Base-by-base conservation (phyloP, 148 eudicot species). In the Rhododendron molle region DNA sequence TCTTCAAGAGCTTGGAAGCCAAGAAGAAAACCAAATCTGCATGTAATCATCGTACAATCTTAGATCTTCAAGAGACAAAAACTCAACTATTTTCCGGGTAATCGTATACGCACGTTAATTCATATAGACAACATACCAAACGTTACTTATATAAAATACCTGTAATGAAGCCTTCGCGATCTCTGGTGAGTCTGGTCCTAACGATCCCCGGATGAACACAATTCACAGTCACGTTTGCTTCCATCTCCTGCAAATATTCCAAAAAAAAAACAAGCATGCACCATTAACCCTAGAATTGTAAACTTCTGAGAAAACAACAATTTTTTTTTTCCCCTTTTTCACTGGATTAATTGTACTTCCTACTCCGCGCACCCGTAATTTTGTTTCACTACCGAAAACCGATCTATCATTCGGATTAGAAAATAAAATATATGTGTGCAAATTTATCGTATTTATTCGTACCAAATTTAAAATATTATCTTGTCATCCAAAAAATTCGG, bases 131-230 rank as follows among this genome's bases (percentile, higher is more conserved):
- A n/a, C n/a, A n/a, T n/a, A n/a, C n/a, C n/a, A n/a, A 32, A 32
- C 6, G 5, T 38, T 7, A 60, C 28, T 7, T 65, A n/a, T n/a
- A n/a, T n/a, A 3, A 32, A 71, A 12, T 16, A 94, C 98, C 97
- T 72, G 96, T 96, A 52, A 95, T 71, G 72, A 90, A 78, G 82
- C 96, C 98, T 86, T 95, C 98, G 76, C 94, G 90, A 21, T 92
- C 98, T 92, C 95, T 85, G 38, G 95, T 93, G 91, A 97, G 98
- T 28, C 95, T 87, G 60, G 99, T 97, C 88, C 98, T 93, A 56
- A 93, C 99, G 38, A 96, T 90, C 26, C 99, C 99, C 4, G 99
- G 98, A 90, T 95, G 98, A 72, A 97, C 96, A 81, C 95, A 91
- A 81, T 97, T 97, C 69, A 88, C 94, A 2, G 93, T 94, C 73